Conservation (phyloP, 129 eudicot genomes). For the Pulicaria dysenterica region DNA sequence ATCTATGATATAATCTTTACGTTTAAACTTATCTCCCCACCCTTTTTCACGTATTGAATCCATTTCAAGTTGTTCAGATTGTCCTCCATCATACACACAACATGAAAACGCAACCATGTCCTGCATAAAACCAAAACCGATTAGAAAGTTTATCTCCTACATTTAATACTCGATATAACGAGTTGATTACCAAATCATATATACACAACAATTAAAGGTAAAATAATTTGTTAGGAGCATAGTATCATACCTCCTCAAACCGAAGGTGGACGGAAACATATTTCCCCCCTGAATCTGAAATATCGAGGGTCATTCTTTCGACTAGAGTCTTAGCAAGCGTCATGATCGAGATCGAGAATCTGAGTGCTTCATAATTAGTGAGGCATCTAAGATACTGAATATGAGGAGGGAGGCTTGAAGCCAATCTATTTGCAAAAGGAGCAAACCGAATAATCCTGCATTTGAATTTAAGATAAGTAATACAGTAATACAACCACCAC, state of each 20-base stretch:
- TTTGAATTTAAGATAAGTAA: not conserved
- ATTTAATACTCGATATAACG: not conserved
- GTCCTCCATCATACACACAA: constrained; percentile 76
- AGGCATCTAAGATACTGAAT: constrained; percentile 78
- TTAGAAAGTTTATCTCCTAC: not conserved
- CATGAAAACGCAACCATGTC: constrained; percentile 94
- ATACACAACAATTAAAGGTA: constrained; percentile 11
- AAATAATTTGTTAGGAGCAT: not conserved
- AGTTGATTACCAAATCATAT: constrained; percentile 11
- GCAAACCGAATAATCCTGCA: constrained; percentile 75
- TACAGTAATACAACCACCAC: too few species aligned
- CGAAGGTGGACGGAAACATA: constrained; percentile 83
- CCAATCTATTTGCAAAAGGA: constrained; percentile 89
- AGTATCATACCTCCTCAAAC: constrained; percentile 76
- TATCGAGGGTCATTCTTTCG: constrained; percentile 60
- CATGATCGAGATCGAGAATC: constrained; percentile 61
- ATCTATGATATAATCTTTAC: constrained; percentile 47
- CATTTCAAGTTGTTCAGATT: constrained; percentile 55
- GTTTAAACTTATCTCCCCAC: constrained; percentile 76
- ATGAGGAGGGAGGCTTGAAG: constrained; percentile 66
- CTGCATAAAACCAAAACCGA: constrained; percentile 34
- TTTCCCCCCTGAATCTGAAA: constrained; percentile 67
- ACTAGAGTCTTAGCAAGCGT: constrained; percentile 55
- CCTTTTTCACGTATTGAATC: constrained; percentile 69
- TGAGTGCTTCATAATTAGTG: constrained; percentile 76